These are phyloP conservation scores for Tetrahymena thermophila DNA, from an alignment of 73 alveolate genomes.

Conservation along the genomic window DNA sequence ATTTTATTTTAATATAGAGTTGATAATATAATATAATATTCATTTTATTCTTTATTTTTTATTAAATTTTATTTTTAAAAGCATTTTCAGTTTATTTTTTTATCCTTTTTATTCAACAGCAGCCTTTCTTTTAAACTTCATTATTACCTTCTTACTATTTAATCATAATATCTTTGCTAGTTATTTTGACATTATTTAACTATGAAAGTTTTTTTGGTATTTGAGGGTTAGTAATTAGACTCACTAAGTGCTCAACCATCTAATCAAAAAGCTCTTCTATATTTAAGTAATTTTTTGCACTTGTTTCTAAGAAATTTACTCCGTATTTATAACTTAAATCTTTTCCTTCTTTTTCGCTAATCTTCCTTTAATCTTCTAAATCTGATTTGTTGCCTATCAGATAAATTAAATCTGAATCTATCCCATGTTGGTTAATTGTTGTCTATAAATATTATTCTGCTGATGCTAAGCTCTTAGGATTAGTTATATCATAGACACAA, in stretches of 20 bases:
- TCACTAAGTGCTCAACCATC: neutral
- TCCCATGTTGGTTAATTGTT: neutral
- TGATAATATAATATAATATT: too few species aligned
- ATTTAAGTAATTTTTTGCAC: neutral
- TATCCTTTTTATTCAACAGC: neutral
- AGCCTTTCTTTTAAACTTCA: neutral
- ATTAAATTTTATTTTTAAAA: too few species aligned
- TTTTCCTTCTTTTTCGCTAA: neutral
- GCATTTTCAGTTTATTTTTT: too few species aligned
- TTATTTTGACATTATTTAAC: neutral
- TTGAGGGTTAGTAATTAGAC: neutral
- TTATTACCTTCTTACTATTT: neutral
- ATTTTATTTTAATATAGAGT: too few species aligned
- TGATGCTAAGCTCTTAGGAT: neutral
- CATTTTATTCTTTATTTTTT: too few species aligned
- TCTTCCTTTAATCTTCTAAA: neutral
- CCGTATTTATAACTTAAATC: neutral
- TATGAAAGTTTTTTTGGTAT: neutral
- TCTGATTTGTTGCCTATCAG: neutral
- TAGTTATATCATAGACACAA: constrained; percentile 36
- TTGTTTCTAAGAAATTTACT: neutral
- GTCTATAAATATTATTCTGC: neutral
- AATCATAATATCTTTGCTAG: neutral
- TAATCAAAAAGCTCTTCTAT: neutral
- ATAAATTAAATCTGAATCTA: neutral